phyloP scores from a whole-genome alignment of 306 rosid genomes.

The Lathyrus sativus region DNA sequence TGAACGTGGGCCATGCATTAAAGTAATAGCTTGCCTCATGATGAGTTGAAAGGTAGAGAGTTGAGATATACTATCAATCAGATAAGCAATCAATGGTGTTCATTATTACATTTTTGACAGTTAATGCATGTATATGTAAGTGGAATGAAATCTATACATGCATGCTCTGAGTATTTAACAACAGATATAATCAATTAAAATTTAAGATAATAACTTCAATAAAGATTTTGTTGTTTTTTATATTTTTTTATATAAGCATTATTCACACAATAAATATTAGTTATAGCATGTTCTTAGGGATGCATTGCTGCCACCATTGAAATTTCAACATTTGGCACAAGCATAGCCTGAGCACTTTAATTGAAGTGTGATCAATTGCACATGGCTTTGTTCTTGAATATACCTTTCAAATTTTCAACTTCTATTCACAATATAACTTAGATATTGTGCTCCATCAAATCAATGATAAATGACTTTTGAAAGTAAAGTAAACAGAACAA shows the following conservation, averaged over 20 bases:
- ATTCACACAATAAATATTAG: background rate
- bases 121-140: background rate
- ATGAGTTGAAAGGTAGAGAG: conserved; percentile 20
- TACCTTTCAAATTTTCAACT: conserved; percentile 24
- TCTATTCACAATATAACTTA: conserved; percentile 38
- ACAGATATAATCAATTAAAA: background rate
- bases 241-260: background rate
- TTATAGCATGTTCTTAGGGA: background rate
- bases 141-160: conserved; percentile 21
- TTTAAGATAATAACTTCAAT: background rate
- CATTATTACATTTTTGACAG: conserved; percentile 25
- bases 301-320: conserved; percentile 15
- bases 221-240: background rate
- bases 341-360: conserved; percentile 23
- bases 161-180: conserved; percentile 4
- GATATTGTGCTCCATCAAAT: conserved; percentile 32
- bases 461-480: conserved; percentile 8
- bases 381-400: conserved; percentile 40
- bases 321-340: conserved; percentile 26
- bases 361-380: conserved; percentile 35
- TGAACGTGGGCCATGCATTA: conserved; percentile 37
- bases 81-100: conserved; percentile 27
- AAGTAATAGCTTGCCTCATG: conserved; percentile 27
- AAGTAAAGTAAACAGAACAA: conserved; percentile 21
- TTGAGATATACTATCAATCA: conserved; percentile 24